phyloP scores from a whole-genome alignment of 192 early-diverging fungal genomes.

The Coemansia sp. region DNA sequence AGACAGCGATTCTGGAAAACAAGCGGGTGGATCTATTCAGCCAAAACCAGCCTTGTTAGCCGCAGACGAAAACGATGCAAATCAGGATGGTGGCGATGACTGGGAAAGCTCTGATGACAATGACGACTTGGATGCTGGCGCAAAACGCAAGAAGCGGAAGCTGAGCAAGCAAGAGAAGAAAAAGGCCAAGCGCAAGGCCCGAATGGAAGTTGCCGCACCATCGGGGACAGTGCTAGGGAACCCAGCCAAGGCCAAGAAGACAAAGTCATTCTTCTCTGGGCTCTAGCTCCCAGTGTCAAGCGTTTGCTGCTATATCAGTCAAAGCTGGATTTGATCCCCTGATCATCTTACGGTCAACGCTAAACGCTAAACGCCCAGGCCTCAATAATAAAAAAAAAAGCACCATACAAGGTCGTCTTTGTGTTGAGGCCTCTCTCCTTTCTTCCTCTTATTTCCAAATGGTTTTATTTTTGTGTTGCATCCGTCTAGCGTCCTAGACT shows the following conservation, averaged over 20 bases:
- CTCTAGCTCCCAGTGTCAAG: constrained; percentile 10
- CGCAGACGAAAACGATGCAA: constrained; percentile 4
- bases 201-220: constrained; percentile 13
- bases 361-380: background rate
- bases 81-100: constrained; percentile 13
- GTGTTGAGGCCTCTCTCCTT: too few relatives aligned
- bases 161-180: constrained; percentile 13
- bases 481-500: background rate
- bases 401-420: background rate
- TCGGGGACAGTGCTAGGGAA: background rate
- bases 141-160: constrained; percentile 13
- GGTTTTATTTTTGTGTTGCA: background rate
- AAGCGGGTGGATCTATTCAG: background rate
- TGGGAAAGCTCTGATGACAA: constrained; percentile 42
- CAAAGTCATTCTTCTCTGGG: constrained; percentile 40
- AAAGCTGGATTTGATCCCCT: too few relatives aligned
- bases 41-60: background rate
- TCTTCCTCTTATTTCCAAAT: background rate
- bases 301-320: too few relatives aligned
- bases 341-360: too few relatives aligned
- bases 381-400: background rate
- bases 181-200: constrained; percentile 34
- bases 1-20: background rate
- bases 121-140: background rate
- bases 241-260: constrained; percentile 15